Base-by-base conservation (phyloP, 768 basidiomycete genomes). In the Leucocoprinus birnbaumii region DNA sequence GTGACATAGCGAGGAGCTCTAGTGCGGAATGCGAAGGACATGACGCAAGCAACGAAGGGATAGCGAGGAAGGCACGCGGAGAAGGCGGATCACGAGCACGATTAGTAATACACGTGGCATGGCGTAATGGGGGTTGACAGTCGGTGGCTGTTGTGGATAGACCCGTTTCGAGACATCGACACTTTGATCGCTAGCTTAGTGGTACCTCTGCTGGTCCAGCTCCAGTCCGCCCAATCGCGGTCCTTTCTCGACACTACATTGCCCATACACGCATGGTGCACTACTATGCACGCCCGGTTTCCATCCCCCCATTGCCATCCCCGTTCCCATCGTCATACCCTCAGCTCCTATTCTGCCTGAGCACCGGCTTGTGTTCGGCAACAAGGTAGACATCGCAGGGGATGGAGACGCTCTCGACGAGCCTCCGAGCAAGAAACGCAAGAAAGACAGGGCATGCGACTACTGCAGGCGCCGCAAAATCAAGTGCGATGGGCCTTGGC, bases 381-480 rank as follows among this genome's bases (percentile, higher is more conserved):
- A 31, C 31, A 31, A 31, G 31, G 31, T 11, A 5, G 31, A 31
- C 31, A 5, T 31, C 6, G 27, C 49, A 42, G 22, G 22, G 16
- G 45, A 13, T n/a, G 19, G 11, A 22, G n/a, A 38, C 44, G 40
- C 31, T 18, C 19, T 49, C 11, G 31, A 35, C 13, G 48, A 50
- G 16, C 35, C 62, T 26, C 50, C 60, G 16, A 42, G 58, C 46
- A 75, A 74, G 67, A 78, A 71, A 51, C 75, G 76, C 37, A 80
- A 75, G 63, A 71, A 77, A 16, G 78, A 81, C 31, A 72, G 84
- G 16, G 82, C 83, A 10, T 86, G 84, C 58, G 84, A 86, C 61
- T 73, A 71, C 26, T 86, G 84, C 60, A 70, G 84, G 14, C 72
- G 78, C 27, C 75, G 78, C 42, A 85, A 85, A 66, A 80, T 79